Percentiles rank a stretch among this genome's conserved stretches.
phyloP scores from a whole-genome alignment of 2,329 filamentous ascomycete species.

The Purpureocillium lavendulum region DNA sequence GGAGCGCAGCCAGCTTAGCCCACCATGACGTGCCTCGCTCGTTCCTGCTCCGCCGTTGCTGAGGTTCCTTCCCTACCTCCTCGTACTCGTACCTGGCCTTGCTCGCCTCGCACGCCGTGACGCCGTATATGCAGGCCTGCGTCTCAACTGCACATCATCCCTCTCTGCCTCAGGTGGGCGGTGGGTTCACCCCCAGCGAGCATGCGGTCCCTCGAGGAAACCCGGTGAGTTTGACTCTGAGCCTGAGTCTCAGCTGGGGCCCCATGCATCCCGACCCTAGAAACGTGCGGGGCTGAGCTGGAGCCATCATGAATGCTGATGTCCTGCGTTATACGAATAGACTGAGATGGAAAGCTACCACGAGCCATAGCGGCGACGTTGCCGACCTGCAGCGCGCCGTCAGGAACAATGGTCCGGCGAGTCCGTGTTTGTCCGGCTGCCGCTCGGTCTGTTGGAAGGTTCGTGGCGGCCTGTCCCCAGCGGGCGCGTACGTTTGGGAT shows the following conservation, averaged over 20 bases:
- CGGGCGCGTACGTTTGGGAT: neutral
- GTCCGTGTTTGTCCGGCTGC: conserved; percentile 62
- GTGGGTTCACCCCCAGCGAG: conserved; percentile 4
- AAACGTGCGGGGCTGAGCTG: neutral
- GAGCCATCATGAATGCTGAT: too few species aligned
- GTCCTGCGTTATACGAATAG: conserved; percentile 31
- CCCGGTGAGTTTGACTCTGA: conserved; percentile 19
- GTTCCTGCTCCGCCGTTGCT: too few species aligned
- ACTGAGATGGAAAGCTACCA: conserved; percentile 59
- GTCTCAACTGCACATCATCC: too few species aligned
- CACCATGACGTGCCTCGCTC: too few species aligned
- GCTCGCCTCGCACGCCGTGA: too few species aligned
- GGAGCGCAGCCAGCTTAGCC: too few species aligned
- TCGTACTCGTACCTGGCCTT: too few species aligned
- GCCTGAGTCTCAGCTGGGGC: too few species aligned
- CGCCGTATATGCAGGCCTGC: too few species aligned
- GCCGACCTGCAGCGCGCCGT: conserved; percentile 58
- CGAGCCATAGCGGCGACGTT: conserved; percentile 47
- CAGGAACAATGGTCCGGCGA: conserved; percentile 47
- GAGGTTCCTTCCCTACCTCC: too few species aligned
- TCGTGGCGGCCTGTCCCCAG: neutral
- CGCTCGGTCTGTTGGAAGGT: conserved; percentile 93
- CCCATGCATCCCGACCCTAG: too few species aligned
- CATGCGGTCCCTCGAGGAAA: conserved; percentile 30
- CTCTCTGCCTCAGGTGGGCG: neutral